phyloP scores from a whole-genome alignment of 257 asterid genomes.

The Hygrophila difformis region DNA sequence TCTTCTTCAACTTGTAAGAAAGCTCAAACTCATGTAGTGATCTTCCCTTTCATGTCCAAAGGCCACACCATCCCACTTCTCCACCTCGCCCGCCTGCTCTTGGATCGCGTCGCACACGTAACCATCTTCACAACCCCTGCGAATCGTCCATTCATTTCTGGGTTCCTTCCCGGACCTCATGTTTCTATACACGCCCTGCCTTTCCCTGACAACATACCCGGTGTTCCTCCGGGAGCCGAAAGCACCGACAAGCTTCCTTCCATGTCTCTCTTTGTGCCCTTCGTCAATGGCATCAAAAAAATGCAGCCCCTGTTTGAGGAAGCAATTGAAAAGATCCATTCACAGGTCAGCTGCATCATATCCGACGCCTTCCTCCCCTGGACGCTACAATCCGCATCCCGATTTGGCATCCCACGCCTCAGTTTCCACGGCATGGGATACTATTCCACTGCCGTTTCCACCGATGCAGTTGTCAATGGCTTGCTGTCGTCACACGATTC shows the following conservation, averaged over 20 bases:
- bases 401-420: slow-evolving; percentile 40
- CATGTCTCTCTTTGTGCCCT: slow-evolving; percentile 35
- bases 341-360: slow-evolving; percentile 28
- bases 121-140: slow-evolving; percentile 68
- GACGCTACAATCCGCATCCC: slow-evolving; percentile 45
- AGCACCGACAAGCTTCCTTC: slow-evolving; percentile 67
- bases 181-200: slow-evolving; percentile 37
- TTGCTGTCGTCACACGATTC: slow-evolving; percentile 19
- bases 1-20: too few species aligned
- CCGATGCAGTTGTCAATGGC: not conserved
- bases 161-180: slow-evolving; percentile 16
- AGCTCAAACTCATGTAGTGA: slow-evolving; percentile 25
- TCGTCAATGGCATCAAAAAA: slow-evolving; percentile 26
- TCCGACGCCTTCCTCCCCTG: slow-evolving; percentile 66
- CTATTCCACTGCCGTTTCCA: slow-evolving; percentile 13
- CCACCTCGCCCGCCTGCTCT: slow-evolving; percentile 47
- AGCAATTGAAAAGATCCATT: slow-evolving; percentile 20
- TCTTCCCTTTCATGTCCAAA: slow-evolving; percentile 83
- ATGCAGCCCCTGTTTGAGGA: slow-evolving; percentile 53
- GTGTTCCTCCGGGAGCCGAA: slow-evolving; percentile 38
- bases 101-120: slow-evolving; percentile 22
- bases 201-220: slow-evolving; percentile 41
- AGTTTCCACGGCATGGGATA: slow-evolving; percentile 35
- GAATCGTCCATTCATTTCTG: slow-evolving; percentile 42
- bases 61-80: slow-evolving; percentile 75